phyloP scores from a whole-genome alignment of 1,284 basidiomycete species.

The Austroboletus rostrupii region DNA sequence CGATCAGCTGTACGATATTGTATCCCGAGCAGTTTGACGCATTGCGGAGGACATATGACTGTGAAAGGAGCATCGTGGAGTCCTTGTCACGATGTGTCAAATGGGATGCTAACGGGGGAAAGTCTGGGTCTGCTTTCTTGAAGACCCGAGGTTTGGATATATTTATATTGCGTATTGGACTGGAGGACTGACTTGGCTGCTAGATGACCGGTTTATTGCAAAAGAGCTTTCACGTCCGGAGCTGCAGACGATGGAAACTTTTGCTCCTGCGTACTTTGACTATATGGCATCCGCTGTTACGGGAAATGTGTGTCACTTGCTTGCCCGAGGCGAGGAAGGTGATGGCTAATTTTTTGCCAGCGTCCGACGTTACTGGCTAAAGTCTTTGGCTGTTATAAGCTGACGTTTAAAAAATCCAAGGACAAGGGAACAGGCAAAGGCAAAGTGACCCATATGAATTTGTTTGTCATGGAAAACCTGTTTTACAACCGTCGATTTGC shows the following conservation, averaged over 20 bases:
- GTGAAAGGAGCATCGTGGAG: conserved; percentile 91
- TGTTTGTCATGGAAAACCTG: conserved; percentile 97
- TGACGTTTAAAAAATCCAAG: conserved; percentile 85
- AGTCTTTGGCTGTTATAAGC: conserved; percentile 96
- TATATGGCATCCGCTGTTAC: conserved; percentile 89
- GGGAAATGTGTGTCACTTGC: conserved; percentile 56
- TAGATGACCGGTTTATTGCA: conserved; percentile 97
- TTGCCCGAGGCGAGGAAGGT: neutral
- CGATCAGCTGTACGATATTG: conserved; percentile 93
- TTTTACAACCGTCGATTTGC: conserved; percentile 90
- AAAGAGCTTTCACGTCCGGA: conserved; percentile 94
- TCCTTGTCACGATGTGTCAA: conserved; percentile 92
- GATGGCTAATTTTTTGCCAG: conserved; percentile 36
- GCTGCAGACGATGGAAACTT: conserved; percentile 93
- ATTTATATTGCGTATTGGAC: neutral
- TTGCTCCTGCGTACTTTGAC: conserved; percentile 96
- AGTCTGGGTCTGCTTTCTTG: conserved; percentile 94
- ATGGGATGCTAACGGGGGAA: conserved; percentile 95
- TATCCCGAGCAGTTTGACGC: conserved; percentile 98
- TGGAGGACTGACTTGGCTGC: neutral
- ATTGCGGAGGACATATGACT: conserved; percentile 87
- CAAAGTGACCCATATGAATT: conserved; percentile 88
- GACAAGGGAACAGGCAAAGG: conserved; percentile 60
- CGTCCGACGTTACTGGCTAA: conserved; percentile 94
- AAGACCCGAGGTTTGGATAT: conserved; percentile 77